These are phyloP conservation scores for Umbelopsis sp. DNA, from an alignment of 192 early-diverging fungal genomes.

Conservation along the genomic window DNA sequence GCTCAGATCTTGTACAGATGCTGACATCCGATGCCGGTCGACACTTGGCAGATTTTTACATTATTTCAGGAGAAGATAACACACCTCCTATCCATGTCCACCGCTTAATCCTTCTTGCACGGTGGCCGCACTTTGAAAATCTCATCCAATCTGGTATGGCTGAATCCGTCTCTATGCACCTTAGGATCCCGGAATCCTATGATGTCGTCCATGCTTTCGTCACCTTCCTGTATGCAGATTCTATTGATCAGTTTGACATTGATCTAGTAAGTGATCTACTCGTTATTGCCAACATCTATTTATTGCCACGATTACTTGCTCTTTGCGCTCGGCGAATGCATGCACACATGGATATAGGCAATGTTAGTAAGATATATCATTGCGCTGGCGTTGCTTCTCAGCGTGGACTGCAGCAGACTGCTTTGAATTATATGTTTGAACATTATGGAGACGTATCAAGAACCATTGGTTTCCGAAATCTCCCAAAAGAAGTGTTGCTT, in stretches of 20 bases:
- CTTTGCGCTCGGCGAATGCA: constrained; percentile 52
- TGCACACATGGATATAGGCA: constrained; percentile 50
- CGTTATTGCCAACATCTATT: constrained; percentile 62
- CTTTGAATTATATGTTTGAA: constrained; percentile 55
- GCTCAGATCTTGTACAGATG: constrained; percentile 46
- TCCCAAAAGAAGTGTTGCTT: constrained; percentile 53
- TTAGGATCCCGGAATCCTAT: constrained; percentile 53
- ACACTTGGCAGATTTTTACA: constrained; percentile 47
- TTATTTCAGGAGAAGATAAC: constrained; percentile 41
- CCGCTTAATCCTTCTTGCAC: constrained; percentile 55
- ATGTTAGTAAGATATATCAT: constrained; percentile 58
- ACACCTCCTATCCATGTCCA: constrained; percentile 55
- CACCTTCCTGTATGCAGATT: constrained; percentile 61
- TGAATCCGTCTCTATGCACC: constrained; percentile 49
- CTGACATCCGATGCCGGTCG: constrained; percentile 30
- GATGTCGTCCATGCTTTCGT: constrained; percentile 54
- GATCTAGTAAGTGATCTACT: constrained; percentile 54
- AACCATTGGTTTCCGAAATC: constrained; percentile 51
- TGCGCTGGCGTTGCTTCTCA: constrained; percentile 52
- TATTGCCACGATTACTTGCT: constrained; percentile 51
- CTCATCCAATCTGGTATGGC: constrained; percentile 57
- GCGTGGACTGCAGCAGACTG: constrained; percentile 49
- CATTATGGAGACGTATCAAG: constrained; percentile 63
- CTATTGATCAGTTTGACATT: constrained; percentile 40
- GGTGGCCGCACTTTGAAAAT: constrained; percentile 66